Percentiles rank a stretch among this genome's conserved stretches.
phyloP scores from a whole-genome alignment of 2,329 filamentous ascomycete genomes.

The Colletotrichum neosansevieriae region DNA sequence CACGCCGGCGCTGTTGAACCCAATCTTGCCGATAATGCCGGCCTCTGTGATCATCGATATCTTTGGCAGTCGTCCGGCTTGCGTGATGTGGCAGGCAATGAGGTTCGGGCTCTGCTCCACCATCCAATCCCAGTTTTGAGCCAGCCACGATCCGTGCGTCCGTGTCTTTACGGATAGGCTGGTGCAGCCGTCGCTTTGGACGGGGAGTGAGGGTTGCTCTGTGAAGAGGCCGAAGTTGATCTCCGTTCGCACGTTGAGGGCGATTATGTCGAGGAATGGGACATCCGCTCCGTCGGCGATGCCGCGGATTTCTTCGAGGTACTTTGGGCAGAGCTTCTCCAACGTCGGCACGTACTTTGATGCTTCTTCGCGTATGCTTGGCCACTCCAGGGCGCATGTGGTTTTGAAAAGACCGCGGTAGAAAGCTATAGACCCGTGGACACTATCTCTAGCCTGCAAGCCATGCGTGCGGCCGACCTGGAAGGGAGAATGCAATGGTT shows the following conservation, averaged over 20 bases:
- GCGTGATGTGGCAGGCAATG: slow-evolving; percentile 59
- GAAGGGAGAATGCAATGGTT: neutral
- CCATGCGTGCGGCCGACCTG: neutral
- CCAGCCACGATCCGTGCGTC: slow-evolving; percentile 52
- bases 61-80: slow-evolving; percentile 55
- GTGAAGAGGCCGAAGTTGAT: slow-evolving; percentile 67
- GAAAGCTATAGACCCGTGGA: neutral
- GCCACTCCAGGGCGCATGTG: neutral
- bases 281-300: slow-evolving; percentile 63
- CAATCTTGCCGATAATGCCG: slow-evolving; percentile 74
- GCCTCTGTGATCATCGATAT: slow-evolving; percentile 70
- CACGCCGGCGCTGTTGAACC: slow-evolving; percentile 69
- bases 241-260: slow-evolving; percentile 69
- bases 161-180: slow-evolving; percentile 59
- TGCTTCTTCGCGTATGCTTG: neutral
- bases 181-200: slow-evolving; percentile 66
- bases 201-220: slow-evolving; percentile 42
- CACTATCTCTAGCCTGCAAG: neutral
- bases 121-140: slow-evolving; percentile 74
- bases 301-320: slow-evolving; percentile 59
- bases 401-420: neutral
- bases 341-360: neutral
- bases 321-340: neutral
- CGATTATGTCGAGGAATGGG: slow-evolving; percentile 64
- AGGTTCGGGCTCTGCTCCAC: slow-evolving; percentile 62